phyloP scores from a whole-genome alignment of 1,139 yeast genomes.

The Yamadazyma mexicana region DNA sequence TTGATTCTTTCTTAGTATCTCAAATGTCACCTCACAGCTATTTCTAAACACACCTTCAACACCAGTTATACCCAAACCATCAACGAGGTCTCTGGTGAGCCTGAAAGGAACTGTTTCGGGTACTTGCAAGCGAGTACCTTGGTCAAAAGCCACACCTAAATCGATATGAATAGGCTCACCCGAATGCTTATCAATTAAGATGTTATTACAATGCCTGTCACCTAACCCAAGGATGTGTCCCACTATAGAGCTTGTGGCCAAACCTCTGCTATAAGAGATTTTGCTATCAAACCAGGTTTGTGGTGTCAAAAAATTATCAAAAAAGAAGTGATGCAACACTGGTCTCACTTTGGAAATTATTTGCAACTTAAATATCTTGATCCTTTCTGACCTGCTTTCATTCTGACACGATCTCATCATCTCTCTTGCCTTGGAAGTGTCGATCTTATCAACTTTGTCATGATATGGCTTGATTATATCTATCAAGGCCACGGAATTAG shows the following conservation, averaged over 20 bases:
- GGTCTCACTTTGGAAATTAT: conserved; percentile 63
- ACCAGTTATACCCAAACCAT: conserved; percentile 88
- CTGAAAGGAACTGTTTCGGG: conserved; percentile 96
- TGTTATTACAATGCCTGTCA: conserved; percentile 91
- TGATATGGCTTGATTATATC: conserved; percentile 68
- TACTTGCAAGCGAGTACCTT: conserved; percentile 76
- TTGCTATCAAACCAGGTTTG: conserved; percentile 73
- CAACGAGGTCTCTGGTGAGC: conserved; percentile 84
- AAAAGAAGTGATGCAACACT: conserved; percentile 67
- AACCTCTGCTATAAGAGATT: conserved; percentile 68
- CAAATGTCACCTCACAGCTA: conserved; percentile 72
- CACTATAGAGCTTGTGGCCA: conserved; percentile 82
- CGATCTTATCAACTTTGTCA: conserved; percentile 39
- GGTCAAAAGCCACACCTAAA: conserved; percentile 94
- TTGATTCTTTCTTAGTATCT: conserved; percentile 63
- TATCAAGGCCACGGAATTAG: conserved; percentile 68
- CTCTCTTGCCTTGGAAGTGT: conserved; percentile 59
- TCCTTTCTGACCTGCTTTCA: conserved; percentile 44
- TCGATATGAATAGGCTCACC: conserved; percentile 98
- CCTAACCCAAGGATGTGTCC: conserved; percentile 91
- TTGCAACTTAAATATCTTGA: conserved; percentile 44
- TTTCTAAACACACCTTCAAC: conserved; percentile 72
- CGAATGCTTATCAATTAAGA: conserved; percentile 68
- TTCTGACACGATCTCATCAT: conserved; percentile 62
- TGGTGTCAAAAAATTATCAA: conserved; percentile 64